Percentiles rank a stretch among this genome's conserved stretches.
These are phyloP conservation scores for Polychytrium aggregatum DNA, from an alignment of 192 early-diverging fungal species.

Conservation along the genomic window DNA sequence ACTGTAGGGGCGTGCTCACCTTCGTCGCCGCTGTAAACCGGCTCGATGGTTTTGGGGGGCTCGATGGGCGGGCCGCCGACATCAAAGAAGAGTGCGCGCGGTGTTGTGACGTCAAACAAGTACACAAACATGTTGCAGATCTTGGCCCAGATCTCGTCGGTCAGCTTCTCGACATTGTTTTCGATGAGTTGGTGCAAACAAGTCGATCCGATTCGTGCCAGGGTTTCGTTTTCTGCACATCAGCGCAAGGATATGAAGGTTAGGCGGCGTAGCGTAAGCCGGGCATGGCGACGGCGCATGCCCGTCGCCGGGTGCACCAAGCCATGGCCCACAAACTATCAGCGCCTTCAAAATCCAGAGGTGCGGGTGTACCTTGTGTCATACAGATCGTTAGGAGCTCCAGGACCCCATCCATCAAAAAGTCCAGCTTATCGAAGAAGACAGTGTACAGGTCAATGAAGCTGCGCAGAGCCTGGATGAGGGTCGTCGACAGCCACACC, in stretches of 20 bases:
- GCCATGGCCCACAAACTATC: no score
- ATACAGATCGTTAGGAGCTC: constrained; percentile 76
- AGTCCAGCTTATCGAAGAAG: constrained; percentile 61
- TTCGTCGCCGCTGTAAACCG: no score
- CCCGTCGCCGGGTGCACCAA: no score
- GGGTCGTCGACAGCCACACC: constrained; percentile 87
- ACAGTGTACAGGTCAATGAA: constrained; percentile 74
- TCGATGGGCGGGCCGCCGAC: no score
- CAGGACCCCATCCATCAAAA: constrained; percentile 68
- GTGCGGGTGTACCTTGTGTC: no score
- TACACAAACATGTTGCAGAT: constrained; percentile 56
- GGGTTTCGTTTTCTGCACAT: constrained; percentile 85
- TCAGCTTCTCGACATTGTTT: constrained; percentile 61
- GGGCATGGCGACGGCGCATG: no score
- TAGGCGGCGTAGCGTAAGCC: no score
- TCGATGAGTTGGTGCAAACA: constrained; percentile 86
- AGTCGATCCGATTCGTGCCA: constrained; percentile 78
- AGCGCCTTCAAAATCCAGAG: no score
- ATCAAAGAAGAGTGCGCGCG: constrained; percentile 57
- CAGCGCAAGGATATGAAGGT: no score
- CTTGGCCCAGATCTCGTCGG: constrained; percentile 58
- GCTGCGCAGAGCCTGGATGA: constrained; percentile 83
- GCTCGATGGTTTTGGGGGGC: no score
- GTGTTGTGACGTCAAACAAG: constrained; percentile 73
- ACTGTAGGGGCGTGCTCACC: no score